Evolutionary conservation across 108 stramenopile genomes (phyloP), one percentile per base, ranked within the genome.

Genomic region (Phaeodactylum tricornutum): DNA sequence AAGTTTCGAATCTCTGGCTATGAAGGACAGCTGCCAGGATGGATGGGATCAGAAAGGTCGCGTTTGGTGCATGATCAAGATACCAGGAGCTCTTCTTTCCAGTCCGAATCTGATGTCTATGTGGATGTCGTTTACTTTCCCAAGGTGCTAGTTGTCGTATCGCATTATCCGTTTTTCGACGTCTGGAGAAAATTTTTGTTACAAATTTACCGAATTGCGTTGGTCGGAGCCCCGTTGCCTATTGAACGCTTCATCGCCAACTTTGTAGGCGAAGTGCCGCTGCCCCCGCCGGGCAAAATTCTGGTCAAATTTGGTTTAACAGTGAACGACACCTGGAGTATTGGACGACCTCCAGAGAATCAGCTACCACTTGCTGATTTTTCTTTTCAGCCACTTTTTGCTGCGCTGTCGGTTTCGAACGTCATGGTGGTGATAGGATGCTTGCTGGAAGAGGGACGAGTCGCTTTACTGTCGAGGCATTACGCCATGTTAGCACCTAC

Each of bases 201-300:
- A 47, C 81, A 84, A 57, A 39, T 91, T 19, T 92, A 95, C 61
- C 77, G 67, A 17, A 70, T 95, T n/a, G 71, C 86, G 3, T 36
- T 92, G 17, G 50, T 69, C 27, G 68, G 72, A 47, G 62, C 90
- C 19, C 87, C 88, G 7, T 64, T 90, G 14, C 94, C 94, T 8
- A 71, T 95, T 23, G 94, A 95, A 69, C 65, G 94, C 14, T 87
- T 84, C 57, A 75, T 95, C 55, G 64, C 71, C 46, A 93, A 93
- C 59, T 84, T 95, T 47, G 60, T 79, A 9, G 48, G 56, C 16
- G 90, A 95, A 55, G 57, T 88, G 25, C 91, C 94, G 17, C 61
- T 95, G 28, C 94, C 94, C 14, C 94, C 94, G 7, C 65, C 50
- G 28, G 87, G 87, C 15, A 60, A 66, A 47, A 50, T 79, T 15